Percentiles rank a stretch among this genome's conserved stretches.
These are phyloP conservation scores for Chimonanthus salicifolius DNA, from an alignment of 164 flowering plant species.

Conservation along the genomic window DNA sequence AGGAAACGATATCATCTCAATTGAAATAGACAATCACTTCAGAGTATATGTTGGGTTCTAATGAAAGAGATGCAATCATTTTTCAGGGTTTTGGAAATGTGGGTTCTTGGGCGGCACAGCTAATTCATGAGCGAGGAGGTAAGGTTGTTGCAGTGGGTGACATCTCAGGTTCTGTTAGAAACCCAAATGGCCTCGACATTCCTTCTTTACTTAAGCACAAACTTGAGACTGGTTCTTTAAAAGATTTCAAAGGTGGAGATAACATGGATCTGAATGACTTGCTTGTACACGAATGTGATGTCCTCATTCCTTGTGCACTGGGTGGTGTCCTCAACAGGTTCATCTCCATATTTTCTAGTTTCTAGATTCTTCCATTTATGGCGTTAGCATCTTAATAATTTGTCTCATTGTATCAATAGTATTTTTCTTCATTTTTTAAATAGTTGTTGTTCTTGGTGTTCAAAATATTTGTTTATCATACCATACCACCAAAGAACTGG, in stretches of 20 bases:
- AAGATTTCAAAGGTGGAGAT: slow-evolving; percentile 51
- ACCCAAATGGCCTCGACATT: slow-evolving; percentile 55
- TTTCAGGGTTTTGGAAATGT: slow-evolving; percentile 77
- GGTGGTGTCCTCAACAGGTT: slow-evolving; percentile 81
- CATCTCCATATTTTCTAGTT: slow-evolving; percentile 1
- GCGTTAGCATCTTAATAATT: too few relatives aligned
- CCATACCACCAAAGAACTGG: too few relatives aligned
- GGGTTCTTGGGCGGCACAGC: slow-evolving; percentile 75
- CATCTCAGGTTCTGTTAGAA: slow-evolving; percentile 58
- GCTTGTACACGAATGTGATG: slow-evolving; percentile 76
- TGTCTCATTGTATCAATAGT: too few relatives aligned
- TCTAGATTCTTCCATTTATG: too few relatives aligned
- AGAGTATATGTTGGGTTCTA: background rate
- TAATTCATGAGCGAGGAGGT: slow-evolving; percentile 70
- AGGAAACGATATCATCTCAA: too few relatives aligned
- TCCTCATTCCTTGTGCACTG: slow-evolving; percentile 78
- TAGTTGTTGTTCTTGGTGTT: too few relatives aligned
- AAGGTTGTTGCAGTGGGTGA: slow-evolving; percentile 71
- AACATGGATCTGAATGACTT: slow-evolving; percentile 49
- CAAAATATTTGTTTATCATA: too few relatives aligned
- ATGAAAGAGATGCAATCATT: background rate
- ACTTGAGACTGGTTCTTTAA: slow-evolving; percentile 36
- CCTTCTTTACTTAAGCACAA: slow-evolving; percentile 48
- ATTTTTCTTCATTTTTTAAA: too few relatives aligned
- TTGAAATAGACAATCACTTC: too few relatives aligned